Base-by-base conservation (phyloP, 129 eudicot species). In the Sambucus nigra region DNA sequence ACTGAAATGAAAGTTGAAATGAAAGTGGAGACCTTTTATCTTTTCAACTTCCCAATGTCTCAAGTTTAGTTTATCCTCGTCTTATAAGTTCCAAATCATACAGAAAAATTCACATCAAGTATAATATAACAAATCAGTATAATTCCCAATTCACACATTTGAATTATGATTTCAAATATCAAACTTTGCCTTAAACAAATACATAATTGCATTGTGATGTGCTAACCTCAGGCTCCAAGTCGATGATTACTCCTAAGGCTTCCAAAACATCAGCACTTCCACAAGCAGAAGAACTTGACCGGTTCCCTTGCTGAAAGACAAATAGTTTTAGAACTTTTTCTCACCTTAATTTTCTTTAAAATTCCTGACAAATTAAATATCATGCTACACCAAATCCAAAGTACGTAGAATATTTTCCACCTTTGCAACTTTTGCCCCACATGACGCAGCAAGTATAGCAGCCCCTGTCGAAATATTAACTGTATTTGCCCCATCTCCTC, bases 231-330 rank as follows among this genome's bases (percentile, higher is more conserved):
- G 95, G 86, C 18, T 74, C 88, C 66, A 84, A 52, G 45, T 79
- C 73, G 66, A 84, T 81, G 70, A 73, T 69, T 22, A 84, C 77
- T 19, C 97, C 95, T 46, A 89, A 53, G 15, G 69, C 87, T 77
- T 89, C 94, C 51, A 89, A 60, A 13, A 84, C 95, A 63, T 89
- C 97, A 0, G 97, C 97, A 63, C 95, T 89, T 22, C 97, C 97
- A 55, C 97, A 89, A 25, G 95, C 88, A 41, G 95, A 89, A 55
- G 97, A 84, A 67, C 93, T 89, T 6, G 97, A 89, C 51, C 94
- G 81, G 54, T 75, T 84, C 27, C 95, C 97, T 89, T 84, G 97
- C 97, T 89, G 73, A 59, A 64, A 38, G 12, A 46, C 26, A 19
- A 27, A 63, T 17, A 18, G 5, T 24, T 22, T 15, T 20, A 16